Conservation (phyloP, 2,329 filamentous ascomycete genomes). For the Arthrinium phaeospermum region DNA sequence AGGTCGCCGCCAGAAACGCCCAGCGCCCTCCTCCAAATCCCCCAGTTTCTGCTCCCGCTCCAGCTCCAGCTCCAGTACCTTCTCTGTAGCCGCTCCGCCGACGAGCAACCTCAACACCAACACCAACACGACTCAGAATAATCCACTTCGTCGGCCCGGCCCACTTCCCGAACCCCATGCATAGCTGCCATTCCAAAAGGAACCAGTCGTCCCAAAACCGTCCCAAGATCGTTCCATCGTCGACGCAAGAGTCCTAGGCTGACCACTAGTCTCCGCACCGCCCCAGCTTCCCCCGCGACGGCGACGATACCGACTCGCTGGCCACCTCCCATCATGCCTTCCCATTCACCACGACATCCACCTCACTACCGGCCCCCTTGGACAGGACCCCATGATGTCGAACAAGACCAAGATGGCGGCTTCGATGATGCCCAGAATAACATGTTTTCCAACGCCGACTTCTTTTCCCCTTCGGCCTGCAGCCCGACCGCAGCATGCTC, state of each 20-base stretch:
- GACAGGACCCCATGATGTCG: not conserved
- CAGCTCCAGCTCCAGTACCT: not conserved
- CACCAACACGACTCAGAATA: not conserved
- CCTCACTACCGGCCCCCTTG: not conserved
- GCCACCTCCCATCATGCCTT: not conserved
- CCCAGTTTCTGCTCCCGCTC: not conserved
- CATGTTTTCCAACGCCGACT: not conserved
- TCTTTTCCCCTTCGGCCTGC: not conserved
- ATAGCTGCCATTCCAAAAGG: conserved; percentile 24
- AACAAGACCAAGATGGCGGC: not conserved
- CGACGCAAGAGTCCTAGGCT: not conserved
- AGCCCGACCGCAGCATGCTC: not conserved
- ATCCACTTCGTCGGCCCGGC: conserved; percentile 4
- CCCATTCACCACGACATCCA: not conserved
- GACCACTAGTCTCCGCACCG: not conserved
- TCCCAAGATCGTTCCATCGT: not conserved
- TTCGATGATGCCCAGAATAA: not conserved
- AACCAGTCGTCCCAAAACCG: not conserved
- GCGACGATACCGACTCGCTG: not conserved
- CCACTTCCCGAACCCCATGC: conserved; percentile 19
- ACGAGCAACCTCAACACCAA: not conserved
- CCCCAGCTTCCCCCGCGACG: not conserved
- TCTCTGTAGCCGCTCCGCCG: not conserved
- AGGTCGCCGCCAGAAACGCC: conserved; percentile 21
- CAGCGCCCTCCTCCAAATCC: conserved; percentile 3